These are phyloP conservation scores for Cladosporium sp. DNA, from an alignment of 2,329 filamentous ascomycete genomes.

Conservation along the genomic window DNA sequence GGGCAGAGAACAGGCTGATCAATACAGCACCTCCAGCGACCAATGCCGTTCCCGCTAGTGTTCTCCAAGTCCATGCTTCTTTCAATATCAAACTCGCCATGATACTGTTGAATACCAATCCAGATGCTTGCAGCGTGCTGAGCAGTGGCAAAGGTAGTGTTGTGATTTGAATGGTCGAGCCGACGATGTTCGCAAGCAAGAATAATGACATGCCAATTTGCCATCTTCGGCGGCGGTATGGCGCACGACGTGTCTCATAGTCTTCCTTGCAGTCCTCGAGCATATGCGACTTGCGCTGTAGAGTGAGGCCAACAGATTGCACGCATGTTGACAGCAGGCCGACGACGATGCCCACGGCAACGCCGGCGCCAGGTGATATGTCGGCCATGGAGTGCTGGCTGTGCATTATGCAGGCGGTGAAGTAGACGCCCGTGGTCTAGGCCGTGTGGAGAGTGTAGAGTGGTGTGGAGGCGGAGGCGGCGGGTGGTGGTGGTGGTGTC, in stretches of 20 bases:
- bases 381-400: conserved; percentile 15
- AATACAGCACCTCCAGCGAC: conserved; percentile 86
- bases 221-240: conserved; percentile 89
- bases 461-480: conserved; percentile 5
- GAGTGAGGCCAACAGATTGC: conserved; percentile 89
- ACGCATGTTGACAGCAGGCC: conserved; percentile 91
- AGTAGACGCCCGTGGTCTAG: background rate
- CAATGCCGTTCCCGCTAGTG: conserved; percentile 83
- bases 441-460: background rate
- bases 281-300: conserved; percentile 97
- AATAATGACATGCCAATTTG: conserved; percentile 97
- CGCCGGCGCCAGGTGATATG: conserved; percentile 39
- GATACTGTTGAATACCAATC: conserved; percentile 97
- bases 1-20: conserved; percentile 91
- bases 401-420: background rate
- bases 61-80: conserved; percentile 92
- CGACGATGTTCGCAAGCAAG: conserved; percentile 87
- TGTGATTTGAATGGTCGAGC: conserved; percentile 96
- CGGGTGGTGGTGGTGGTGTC: background rate
- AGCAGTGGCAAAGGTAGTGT: conserved; percentile 91
- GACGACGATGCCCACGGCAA: conserved; percentile 77
- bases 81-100: conserved; percentile 90
- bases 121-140: conserved; percentile 91
- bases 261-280: conserved; percentile 90
- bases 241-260: conserved; percentile 76